Conservation (phyloP, 1,284 basidiomycete genomes). For the Ustilago xerochloae region DNA sequence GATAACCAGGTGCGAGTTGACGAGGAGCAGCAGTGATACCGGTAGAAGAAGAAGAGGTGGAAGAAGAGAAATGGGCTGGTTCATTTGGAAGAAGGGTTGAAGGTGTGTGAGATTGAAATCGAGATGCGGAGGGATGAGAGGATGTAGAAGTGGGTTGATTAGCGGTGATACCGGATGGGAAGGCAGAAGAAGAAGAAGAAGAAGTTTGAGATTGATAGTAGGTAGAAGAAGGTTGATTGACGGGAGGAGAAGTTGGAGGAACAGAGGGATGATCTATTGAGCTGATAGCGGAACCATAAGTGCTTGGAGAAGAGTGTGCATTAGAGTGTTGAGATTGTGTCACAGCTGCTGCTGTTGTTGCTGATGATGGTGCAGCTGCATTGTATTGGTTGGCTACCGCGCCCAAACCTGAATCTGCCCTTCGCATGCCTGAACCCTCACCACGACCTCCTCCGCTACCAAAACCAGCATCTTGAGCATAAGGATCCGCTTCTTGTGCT, state of each 20-base stretch:
- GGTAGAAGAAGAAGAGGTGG: not conserved
- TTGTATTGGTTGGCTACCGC: not conserved
- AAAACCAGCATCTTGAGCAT: slow-evolving; percentile 20
- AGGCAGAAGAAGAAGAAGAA: slow-evolving; percentile 14
- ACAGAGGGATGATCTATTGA: slow-evolving; percentile 9
- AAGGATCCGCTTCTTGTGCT: slow-evolving; percentile 31
- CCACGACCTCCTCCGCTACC: slow-evolving; percentile 12
- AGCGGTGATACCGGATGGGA: slow-evolving; percentile 27
- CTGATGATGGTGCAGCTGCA: not conserved
- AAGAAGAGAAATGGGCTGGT: slow-evolving; percentile 21
- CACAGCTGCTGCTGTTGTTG: not conserved
- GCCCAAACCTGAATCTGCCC: slow-evolving; percentile 19
- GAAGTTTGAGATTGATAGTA: not conserved
- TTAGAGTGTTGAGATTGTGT: slow-evolving; percentile 14
- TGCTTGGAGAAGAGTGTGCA: slow-evolving; percentile 33
- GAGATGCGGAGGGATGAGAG: slow-evolving; percentile 12
- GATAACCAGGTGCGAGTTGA: slow-evolving; percentile 52
- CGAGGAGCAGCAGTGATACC: slow-evolving; percentile 16
- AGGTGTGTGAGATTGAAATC: slow-evolving; percentile 48
- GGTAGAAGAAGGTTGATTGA: too few species aligned
- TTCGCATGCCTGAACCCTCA: not conserved
- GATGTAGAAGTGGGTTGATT: not conserved
- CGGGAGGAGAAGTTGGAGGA: not conserved
- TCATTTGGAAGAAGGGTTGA: slow-evolving; percentile 50
- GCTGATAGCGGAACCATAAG: slow-evolving; percentile 31